phyloP scores from a whole-genome alignment of 164 flowering plant species.

The Chimonanthus praecox region DNA sequence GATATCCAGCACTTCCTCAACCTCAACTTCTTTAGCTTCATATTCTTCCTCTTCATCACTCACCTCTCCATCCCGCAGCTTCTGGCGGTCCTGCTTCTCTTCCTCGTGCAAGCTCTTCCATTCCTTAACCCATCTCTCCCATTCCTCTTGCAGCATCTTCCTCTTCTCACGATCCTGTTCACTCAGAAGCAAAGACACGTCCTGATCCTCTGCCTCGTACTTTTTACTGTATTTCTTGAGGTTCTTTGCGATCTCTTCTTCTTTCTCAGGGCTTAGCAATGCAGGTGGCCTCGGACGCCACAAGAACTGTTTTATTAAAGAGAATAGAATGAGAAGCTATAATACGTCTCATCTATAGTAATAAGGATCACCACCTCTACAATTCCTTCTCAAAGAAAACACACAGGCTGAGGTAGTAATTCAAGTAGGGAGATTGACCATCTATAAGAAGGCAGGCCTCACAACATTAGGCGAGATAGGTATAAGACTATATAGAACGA shows the following conservation, averaged over 20 bases:
- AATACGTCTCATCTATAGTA: neutral
- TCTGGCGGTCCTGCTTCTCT: constrained; percentile 54
- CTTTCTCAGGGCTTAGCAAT: constrained; percentile 71
- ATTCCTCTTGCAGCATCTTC: constrained; percentile 71
- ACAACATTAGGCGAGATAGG: neutral
- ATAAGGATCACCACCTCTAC: neutral
- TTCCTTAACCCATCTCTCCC: constrained; percentile 72
- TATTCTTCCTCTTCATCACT: constrained; percentile 96
- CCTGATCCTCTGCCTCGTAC: constrained; percentile 95
- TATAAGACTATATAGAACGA: neutral
- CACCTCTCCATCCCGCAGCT: constrained; percentile 80
- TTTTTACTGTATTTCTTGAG: constrained; percentile 92
- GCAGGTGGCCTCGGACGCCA: constrained; percentile 98
- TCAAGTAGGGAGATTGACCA: neutral
- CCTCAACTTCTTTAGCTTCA: constrained; percentile 90
- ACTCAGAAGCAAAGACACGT: constrained; percentile 66
- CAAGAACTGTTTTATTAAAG: constrained; percentile 37
- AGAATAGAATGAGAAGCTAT: neutral
- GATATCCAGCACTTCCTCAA: constrained; percentile 71
- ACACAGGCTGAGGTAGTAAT: too few species aligned
- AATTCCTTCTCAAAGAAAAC: too few species aligned
- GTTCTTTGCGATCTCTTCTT: constrained; percentile 91
- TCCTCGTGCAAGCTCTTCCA: constrained; percentile 76
- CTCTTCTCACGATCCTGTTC: constrained; percentile 95
- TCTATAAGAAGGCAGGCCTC: neutral